These are phyloP conservation scores for Panicum hallii DNA, from an alignment of 202 grass and related monocot species.

Conservation along the genomic window DNA sequence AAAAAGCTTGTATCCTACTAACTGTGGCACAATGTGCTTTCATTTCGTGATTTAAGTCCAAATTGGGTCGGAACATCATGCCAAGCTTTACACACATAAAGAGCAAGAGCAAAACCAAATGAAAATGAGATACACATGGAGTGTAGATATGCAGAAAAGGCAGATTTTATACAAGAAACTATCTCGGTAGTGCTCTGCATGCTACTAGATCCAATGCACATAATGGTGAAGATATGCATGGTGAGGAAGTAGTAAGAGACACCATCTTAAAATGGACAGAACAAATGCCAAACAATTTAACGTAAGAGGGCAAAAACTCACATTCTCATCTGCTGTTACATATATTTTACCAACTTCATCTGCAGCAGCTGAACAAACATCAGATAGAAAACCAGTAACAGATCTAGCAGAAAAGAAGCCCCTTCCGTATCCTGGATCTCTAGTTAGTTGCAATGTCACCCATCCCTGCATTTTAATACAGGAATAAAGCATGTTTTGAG, in stretches of 20 bases:
- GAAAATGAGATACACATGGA: not conserved
- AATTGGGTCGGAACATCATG: conserved; percentile 3
- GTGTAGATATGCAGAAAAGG: conserved; percentile 15
- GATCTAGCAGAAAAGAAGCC: conserved; percentile 97
- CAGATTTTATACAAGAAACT: conserved; percentile 3
- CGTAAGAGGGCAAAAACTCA: conserved; percentile 47
- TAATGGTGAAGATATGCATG: conserved; percentile 33
- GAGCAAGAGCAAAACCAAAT: not conserved
- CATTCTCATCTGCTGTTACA: conserved; percentile 82
- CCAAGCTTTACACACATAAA: conserved; percentile 1
- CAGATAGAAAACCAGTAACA: conserved; percentile 94
- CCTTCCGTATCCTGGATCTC: conserved; percentile 73
- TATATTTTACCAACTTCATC: conserved; percentile 99
- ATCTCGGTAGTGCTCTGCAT: not conserved
- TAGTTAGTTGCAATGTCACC: conserved; percentile 83
- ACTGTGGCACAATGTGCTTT: not conserved
- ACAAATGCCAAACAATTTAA: conserved; percentile 8
- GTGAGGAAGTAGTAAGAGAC: conserved; percentile 22
- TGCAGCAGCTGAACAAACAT: conserved; percentile 87
- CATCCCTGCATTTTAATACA: conserved; percentile 70
- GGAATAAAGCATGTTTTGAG: conserved; percentile 21
- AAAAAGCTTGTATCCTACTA: conserved; percentile 2
- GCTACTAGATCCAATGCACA: conserved; percentile 18
- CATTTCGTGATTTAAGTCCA: not conserved
- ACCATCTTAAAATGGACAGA: conserved; percentile 30